phyloP scores from a whole-genome alignment of 208 protist species.

The Crithidia sp. region DNA sequence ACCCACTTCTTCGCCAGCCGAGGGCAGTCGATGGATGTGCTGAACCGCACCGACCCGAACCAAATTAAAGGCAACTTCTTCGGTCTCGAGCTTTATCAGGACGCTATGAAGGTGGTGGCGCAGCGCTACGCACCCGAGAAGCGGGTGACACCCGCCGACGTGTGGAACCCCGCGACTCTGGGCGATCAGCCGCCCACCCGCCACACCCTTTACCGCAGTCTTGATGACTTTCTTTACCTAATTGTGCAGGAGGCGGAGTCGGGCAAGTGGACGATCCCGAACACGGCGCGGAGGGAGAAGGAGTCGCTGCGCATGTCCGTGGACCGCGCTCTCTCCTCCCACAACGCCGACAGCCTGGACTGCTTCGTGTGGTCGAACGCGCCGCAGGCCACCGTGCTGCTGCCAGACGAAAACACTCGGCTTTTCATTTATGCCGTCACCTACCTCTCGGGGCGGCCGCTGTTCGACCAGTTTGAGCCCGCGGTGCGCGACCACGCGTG shows the following conservation, averaged over 20 bases:
- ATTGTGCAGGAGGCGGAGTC: conserved; percentile 57
- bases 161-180: conserved; percentile 42
- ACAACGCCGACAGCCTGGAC: conserved; percentile 65
- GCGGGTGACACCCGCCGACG: conserved; percentile 58
- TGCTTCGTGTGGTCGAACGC: conserved; percentile 86
- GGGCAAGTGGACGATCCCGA: conserved; percentile 79
- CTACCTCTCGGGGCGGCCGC: conserved; percentile 76
- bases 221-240: conserved; percentile 86
- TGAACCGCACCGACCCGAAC: conserved; percentile 64
- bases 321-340: conserved; percentile 57
- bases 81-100: conserved; percentile 80
- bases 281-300: conserved; percentile 31
- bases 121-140: conserved; percentile 74
- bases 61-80: conserved; percentile 84
- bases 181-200: conserved; percentile 44
- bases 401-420: conserved; percentile 38
- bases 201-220: conserved; percentile 74
- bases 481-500: conserved; percentile 73
- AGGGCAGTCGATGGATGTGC: conserved; percentile 70
- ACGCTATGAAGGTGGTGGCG: conserved; percentile 78
- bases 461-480: conserved; percentile 64
- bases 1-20: conserved; percentile 73
- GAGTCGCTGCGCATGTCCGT: conserved; percentile 83
- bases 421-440: conserved; percentile 78
- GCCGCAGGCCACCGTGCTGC: conserved; percentile 65